phyloP scores from a whole-genome alignment of 495 filamentous ascomycete species.

The Chaetomium tenue region DNA sequence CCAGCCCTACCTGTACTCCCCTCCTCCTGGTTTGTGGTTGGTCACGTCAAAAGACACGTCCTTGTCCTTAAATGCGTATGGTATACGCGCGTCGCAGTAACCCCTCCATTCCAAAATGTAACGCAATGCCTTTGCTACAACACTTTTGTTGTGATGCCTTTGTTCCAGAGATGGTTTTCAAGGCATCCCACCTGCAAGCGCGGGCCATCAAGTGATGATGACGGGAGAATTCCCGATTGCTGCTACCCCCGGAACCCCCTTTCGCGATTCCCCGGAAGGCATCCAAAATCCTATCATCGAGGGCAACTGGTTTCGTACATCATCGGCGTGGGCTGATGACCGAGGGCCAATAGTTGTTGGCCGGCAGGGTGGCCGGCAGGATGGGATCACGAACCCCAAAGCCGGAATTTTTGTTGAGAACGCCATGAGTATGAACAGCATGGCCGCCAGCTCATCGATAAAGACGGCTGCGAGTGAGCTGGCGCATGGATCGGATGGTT shows the following conservation, averaged over 20 bases:
- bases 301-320: neutral
- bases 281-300: neutral
- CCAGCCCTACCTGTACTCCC: neutral
- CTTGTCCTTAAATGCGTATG: neutral
- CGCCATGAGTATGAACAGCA: neutral
- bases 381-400: neutral
- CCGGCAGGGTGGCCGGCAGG: neutral
- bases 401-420: neutral
- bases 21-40: neutral
- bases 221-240: too few species aligned
- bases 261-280: too few species aligned
- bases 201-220: neutral
- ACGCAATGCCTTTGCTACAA: too few species aligned
- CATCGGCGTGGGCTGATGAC: neutral
- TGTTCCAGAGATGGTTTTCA: too few species aligned
- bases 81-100: neutral
- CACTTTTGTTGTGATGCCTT: too few species aligned
- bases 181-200: neutral
- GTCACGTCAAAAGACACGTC: neutral
- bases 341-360: neutral
- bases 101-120: too few species aligned
- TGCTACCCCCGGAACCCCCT: too few species aligned
- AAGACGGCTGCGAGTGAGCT: slow-evolving; percentile 10
- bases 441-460: slow-evolving; percentile 14
- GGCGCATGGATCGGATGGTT: slow-evolving; percentile 2